Evolutionary conservation across 306 rosid species (phyloP), one percentile per base, ranked within the genome.

Genomic region (Prosopis cineraria): DNA sequence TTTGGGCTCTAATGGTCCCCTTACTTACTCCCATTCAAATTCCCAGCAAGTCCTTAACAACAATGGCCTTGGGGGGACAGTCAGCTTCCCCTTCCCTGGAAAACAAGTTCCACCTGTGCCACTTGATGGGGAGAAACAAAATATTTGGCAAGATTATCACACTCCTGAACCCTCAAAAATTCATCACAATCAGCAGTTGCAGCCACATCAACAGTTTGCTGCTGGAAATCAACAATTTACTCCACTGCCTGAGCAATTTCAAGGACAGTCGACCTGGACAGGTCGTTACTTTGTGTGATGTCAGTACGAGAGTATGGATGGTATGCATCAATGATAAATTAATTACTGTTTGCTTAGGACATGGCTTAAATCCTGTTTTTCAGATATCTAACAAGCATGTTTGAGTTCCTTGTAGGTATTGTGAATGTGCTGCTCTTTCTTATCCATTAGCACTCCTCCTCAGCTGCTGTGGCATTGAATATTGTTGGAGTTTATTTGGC

Each of bases 211-310:
- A 69, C 91, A 83, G 67, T 80, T 82, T 68, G 34, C 84, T 13
- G 82, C 86, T 73, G 97, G 91, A 72, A 88, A 83, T 88, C 98
- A 87, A 83, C 89, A 75, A 47, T 68, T 80, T 63, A 86, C 81
- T 81, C 77, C 90, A 34, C 83, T 78, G 78, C 91, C 98, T 77
- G 97, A 93, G 82, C 98, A 91, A 83, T 86, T 82, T 85, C 96
- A 90, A 83, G 99, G 97, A 85, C 97, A 91, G 86, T 87, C 97
- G 34, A 80, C 83, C 39, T 90, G 95, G 99, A 85, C 91, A 16
- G 96, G 91, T 81, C 97, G 86, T 79, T 83, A 87, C 83, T 84
- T 87, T 71, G 91, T 93, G 98, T 93, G 99, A 95, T 89, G 86
- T 82, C 89, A 63, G 83, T 82, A 55, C 31, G 86, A 78, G 87